phyloP scores from a whole-genome alignment of 2,329 filamentous ascomycete genomes.

The Diaporthe ampelina region DNA sequence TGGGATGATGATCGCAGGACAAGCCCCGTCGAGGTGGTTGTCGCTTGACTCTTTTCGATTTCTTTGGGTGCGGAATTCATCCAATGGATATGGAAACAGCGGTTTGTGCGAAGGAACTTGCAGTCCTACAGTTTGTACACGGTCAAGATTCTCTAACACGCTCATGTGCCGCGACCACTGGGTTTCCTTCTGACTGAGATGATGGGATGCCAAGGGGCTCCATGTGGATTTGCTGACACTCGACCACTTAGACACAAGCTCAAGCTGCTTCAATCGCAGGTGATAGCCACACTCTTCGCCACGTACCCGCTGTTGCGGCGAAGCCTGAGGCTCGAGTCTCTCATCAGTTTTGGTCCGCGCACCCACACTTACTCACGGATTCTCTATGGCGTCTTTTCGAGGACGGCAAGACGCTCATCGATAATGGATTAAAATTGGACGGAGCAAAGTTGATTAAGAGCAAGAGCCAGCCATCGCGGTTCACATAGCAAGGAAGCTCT shows the following conservation, averaged over 20 bases:
- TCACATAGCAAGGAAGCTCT: background rate
- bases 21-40: background rate
- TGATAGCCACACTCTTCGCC: background rate
- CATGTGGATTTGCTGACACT: background rate
- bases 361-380: background rate
- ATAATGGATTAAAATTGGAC: background rate
- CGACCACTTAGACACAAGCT: background rate
- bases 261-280: background rate
- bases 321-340: background rate
- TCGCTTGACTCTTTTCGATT: background rate
- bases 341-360: too few species aligned
- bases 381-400: background rate
- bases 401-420: background rate
- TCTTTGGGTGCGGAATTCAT: background rate
- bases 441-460: background rate
- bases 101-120: background rate
- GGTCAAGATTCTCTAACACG: background rate
- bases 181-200: background rate
- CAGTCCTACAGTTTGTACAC: background rate
- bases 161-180: background rate
- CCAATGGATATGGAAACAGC: background rate
- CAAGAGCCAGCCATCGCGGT: background rate
- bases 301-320: background rate
- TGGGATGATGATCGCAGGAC: conserved; percentile 10
- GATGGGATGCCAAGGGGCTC: conserved; percentile 21